Evolutionary conservation across 768 basidiomycete species (phyloP).

Genomic region (Dacryopinax spathularia): DNA sequence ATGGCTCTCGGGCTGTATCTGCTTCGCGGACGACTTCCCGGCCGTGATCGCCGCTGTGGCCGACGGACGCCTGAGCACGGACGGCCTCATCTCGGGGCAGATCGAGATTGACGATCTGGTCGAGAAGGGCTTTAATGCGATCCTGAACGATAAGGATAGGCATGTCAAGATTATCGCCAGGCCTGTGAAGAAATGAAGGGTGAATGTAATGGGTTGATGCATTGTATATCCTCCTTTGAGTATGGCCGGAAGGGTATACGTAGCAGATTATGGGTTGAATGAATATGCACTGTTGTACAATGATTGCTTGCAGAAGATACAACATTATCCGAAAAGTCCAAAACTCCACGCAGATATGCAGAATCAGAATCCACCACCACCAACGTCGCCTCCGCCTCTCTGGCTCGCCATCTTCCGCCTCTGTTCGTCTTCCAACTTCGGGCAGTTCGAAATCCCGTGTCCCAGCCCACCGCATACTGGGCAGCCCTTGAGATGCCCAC

Average conservation of each 20-base stretch:
- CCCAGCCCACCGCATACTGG: constrained; percentile 96
- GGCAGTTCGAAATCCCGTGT: constrained; percentile 87
- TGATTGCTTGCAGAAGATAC: not conserved
- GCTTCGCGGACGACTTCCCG: constrained; percentile 29
- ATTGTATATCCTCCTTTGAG: not conserved
- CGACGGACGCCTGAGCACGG: constrained; percentile 29
- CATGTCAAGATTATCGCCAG: constrained; percentile 31
- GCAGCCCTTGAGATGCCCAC: constrained; percentile 71
- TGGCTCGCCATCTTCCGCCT: constrained; percentile 83
- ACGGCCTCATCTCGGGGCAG: constrained; percentile 31
- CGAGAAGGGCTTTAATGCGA: constrained; percentile 29
- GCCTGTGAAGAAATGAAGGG: constrained; percentile 6
- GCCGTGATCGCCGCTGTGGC: constrained; percentile 30
- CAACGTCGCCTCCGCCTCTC: constrained; percentile 39
- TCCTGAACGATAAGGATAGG: constrained; percentile 29
- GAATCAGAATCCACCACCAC: constrained; percentile 32
- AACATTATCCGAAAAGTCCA: not conserved
- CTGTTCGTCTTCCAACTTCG: constrained; percentile 89
- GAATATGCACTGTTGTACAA: constrained; percentile 4
- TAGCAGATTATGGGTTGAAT: not conserved
- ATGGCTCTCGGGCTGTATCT: constrained; percentile 27
- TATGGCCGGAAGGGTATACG: not conserved
- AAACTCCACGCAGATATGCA: not conserved
- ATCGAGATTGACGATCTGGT: constrained; percentile 32
- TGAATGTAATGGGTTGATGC: not conserved